phyloP scores from a whole-genome alignment of 2,329 filamentous ascomycete species.

The Shiraia sp. region DNA sequence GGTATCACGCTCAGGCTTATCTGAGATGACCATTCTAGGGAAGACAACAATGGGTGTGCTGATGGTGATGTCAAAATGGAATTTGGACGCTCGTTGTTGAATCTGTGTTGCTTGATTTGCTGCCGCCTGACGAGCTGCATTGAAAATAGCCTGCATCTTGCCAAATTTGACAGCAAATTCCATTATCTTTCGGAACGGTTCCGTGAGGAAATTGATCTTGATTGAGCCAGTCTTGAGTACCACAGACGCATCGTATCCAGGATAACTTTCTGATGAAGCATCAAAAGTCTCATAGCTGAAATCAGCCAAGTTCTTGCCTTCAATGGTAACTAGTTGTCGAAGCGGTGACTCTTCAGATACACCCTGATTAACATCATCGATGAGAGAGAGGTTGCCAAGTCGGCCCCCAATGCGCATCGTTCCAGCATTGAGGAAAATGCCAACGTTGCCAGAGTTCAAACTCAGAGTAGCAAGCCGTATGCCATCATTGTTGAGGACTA shows the following conservation, averaged over 20 bases:
- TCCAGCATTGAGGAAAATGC: conserved; percentile 82
- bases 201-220: conserved; percentile 95
- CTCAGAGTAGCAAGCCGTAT: conserved; percentile 91
- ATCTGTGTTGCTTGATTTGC: conserved; percentile 92
- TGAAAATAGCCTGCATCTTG: conserved; percentile 99
- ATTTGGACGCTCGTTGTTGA: conserved; percentile 84
- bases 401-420: conserved; percentile 86
- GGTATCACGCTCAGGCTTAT: conserved; percentile 73
- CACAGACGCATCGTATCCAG: conserved; percentile 91
- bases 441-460: conserved; percentile 88
- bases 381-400: conserved; percentile 82
- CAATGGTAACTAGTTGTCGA: conserved; percentile 87
- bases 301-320: conserved; percentile 92
- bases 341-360: conserved; percentile 80
- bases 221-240: conserved; percentile 90
- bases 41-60: conserved; percentile 97
- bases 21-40: conserved; percentile 74
- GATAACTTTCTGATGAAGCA: conserved; percentile 73
- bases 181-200: conserved; percentile 97
- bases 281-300: conserved; percentile 98
- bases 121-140: conserved; percentile 91
- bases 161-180: conserved; percentile 98
- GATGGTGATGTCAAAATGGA: conserved; percentile 91
- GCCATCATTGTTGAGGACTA: conserved; percentile 97
- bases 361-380: conserved; percentile 93